Evolutionary conservation across 192 early-diverging fungal species (phyloP), one percentile per base, ranked within the genome.

Genomic region (Coemansia sp.): DNA sequence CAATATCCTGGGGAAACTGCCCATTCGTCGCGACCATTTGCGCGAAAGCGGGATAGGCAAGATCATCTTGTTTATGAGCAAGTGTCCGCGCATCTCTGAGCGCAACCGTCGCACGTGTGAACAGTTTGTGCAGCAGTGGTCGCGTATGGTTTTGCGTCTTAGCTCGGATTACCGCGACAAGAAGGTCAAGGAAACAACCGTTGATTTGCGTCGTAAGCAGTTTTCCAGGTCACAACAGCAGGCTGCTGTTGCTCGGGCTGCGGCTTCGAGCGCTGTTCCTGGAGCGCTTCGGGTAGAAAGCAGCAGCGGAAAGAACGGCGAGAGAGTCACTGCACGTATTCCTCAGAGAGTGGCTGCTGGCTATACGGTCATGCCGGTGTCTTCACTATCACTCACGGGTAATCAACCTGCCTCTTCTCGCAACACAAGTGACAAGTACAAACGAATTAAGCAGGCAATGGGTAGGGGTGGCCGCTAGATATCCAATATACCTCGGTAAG

Each of bases 11-110:
- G 67, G 72, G 15, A 86, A 82, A 64, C 74, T 92, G 60, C 87
- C 85, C 9, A 83, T 91, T 50, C 80, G 75, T 15, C 84, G 82
- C 22, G 78, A 84, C 53, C 87, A 92, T 57, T 69, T 95, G 39
- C 81, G 89, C 27, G 86, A 87, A 48, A 91, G 87, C 46, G 80
- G 83, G 20, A 77, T 96, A 23, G 93, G 93, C 11, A 85, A 86
- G 32, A 84, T 96, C 24, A 76, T 96, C 24, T 80, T 83, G 63
- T 96, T 96, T 65, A 93, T 92, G 72, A 85, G 88, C 54, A 94
- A 92, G 55, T 92, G 87, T 22, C 81, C 85, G 57, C 77, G 90
- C 24, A 81, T 90, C n/a, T 76, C 83, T 18, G 78, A 84, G 11
- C 50, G 45, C 19, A 82, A 89, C 40, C 80, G 84, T 40, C 83